Percentiles rank a stretch among this genome's conserved stretches.
Evolutionary conservation across 2,329 filamentous ascomycete species (phyloP).

Genomic region (Phialophora macrospora): DNA sequence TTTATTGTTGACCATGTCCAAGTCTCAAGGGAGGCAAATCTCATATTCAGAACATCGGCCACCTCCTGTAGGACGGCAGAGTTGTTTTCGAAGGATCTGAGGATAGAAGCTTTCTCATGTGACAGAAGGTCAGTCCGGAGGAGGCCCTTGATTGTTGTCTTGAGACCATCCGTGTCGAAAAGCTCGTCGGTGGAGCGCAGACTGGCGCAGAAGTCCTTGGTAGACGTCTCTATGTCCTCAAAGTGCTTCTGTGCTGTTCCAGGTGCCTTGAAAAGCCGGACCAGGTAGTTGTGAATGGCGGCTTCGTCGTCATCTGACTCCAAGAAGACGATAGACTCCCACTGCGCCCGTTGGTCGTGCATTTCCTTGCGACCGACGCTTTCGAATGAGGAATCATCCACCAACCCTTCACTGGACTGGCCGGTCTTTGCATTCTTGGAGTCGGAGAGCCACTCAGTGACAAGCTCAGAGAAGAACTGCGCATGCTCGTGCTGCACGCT

Average conservation of each 20-base stretch:
- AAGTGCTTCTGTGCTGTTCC: conserved; percentile 51
- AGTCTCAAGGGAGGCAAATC: conserved; percentile 55
- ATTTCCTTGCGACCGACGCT: conserved; percentile 59
- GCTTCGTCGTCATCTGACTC: conserved; percentile 52
- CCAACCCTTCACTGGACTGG: conserved; percentile 34
- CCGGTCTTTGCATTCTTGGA: conserved; percentile 38
- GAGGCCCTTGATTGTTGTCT: conserved; percentile 56
- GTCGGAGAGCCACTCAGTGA: conserved; percentile 59
- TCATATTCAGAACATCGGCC: conserved; percentile 63
- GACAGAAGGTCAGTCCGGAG: conserved; percentile 58
- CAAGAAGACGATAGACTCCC: conserved; percentile 63
- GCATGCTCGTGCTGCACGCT: conserved; percentile 62
- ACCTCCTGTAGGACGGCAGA: conserved; percentile 58
- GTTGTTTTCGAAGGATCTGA: conserved; percentile 58
- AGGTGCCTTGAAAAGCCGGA: conserved; percentile 55
- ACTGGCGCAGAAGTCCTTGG: conserved; percentile 48
- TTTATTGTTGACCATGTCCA: conserved; percentile 57
- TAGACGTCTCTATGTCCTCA: conserved; percentile 47
- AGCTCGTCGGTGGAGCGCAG: conserved; percentile 43
- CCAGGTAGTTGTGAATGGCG: conserved; percentile 58
- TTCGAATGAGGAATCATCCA: conserved; percentile 49
- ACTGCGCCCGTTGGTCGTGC: conserved; percentile 58
- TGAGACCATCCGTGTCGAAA: conserved; percentile 51
- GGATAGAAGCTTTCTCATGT: conserved; percentile 56
- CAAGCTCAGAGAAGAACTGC: conserved; percentile 60